Conservation (phyloP, 208 protist species). For the Naegleria fowleri region DNA sequence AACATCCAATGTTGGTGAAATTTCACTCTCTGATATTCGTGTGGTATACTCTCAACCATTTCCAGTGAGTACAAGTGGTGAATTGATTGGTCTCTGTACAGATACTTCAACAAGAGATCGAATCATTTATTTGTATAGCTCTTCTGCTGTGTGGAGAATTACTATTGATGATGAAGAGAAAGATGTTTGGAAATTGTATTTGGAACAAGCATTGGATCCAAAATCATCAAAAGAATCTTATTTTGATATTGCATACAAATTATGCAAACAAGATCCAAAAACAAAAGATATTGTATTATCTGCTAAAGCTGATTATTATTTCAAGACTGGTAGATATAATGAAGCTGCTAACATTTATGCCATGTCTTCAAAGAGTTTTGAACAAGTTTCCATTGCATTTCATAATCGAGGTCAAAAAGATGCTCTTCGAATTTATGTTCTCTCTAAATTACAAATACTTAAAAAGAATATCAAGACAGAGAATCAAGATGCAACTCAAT, state of each 20-base stretch:
- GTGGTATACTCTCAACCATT: neutral
- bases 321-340: conserved; percentile 47
- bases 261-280: conserved; percentile 36
- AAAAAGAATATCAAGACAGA: conserved; percentile 47
- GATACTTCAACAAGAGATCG: conserved; percentile 48
- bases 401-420: conserved; percentile 36
- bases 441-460: conserved; percentile 42
- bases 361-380: conserved; percentile 54
- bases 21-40: neutral
- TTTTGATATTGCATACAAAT: conserved; percentile 29
- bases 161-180: conserved; percentile 56
- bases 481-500: conserved; percentile 52
- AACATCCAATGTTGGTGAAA: neutral
- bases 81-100: conserved; percentile 44
- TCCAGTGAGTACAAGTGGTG: neutral
- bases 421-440: conserved; percentile 30
- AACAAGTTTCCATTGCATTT: conserved; percentile 66
- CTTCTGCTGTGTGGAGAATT: conserved; percentile 55
- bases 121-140: conserved; percentile 54
- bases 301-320: conserved; percentile 61
- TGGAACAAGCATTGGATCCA: conserved; percentile 56
- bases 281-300: conserved; percentile 51
- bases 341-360: conserved; percentile 57
- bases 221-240: conserved; percentile 33
- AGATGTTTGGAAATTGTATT: conserved; percentile 65